Evolutionary conservation across 805 yeast species (phyloP), one percentile per base, ranked within the genome.

Genomic region (Hermanozyma aechmeae): DNA sequence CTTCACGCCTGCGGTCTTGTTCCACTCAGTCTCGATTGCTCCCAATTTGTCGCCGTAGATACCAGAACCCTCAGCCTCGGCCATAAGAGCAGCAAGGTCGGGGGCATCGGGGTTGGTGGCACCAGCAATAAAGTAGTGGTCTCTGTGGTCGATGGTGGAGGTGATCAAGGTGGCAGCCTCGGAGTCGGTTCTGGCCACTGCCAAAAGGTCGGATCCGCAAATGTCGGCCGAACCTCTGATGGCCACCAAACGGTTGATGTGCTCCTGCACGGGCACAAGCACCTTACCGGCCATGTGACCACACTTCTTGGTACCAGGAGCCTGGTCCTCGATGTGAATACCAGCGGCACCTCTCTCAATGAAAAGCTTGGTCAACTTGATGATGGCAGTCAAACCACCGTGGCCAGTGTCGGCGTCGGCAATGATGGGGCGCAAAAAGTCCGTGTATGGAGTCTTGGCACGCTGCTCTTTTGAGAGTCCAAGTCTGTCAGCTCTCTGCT

Each of bases 251-350:
- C 97, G 76, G 66, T 84, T 86, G 61, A 89, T 83, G 63, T 89
- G 97, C 66, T 89, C 97, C 63, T 86, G 96, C 35, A 86, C 92
- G 39, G 97, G 97, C 39, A 89, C 96, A 45, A 89, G 75, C 30
- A 92, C 96, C 61, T 92, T 85, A 48, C 97, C 97, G 43, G 95
- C 96, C 97, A 89, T 89, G 63, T 89, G 97, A 37, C 97, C 97
- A 67, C 97, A 89, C 66, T 89, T 89, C 62, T 89, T 89, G 48
- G 96, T 89, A 48, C 96, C 96, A 31, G 97, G 95, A 31, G 96
- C 96, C 71, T 89, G 97, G 62, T 89, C 97, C 66, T 89, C 98
- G 55, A 89, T 86, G 58, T 89, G 98, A 49, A 89, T 86, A 53
- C 97, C 97, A 35, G 97, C 96, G 33, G 97, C 98, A 59, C 97